Evolutionary conservation across 345 rosid species (phyloP), one percentile per base, ranked within the genome.

Genomic region (thale cress (Arabidopsis thaliana)): DNA sequence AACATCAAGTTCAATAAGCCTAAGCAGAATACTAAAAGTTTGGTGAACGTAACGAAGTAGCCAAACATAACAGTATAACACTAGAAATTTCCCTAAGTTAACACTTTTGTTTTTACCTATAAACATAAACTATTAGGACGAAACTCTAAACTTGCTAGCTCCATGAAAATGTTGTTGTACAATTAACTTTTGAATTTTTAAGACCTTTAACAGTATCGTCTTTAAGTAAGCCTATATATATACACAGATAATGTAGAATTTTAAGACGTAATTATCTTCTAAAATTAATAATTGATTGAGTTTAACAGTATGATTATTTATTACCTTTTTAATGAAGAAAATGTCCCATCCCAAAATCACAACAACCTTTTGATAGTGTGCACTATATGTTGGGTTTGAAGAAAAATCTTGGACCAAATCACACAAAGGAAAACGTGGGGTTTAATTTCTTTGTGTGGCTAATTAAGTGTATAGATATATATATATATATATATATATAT

Each of bases 371-470:
- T 20, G 12, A 22, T 6, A 46, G 57, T 32, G 56, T 46, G 32
- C 38, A 55, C 6, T 64, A 34, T 33, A 63, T 46, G 78, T 74
- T 59, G 66, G 78, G 55, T 30, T 36, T 74, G 11, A 57, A 49
- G 8, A 67, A 13, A 68, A 20, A 40, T 67, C 44, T 58, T 67
- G 45, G 61, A 75, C 52, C 28, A 67, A 75, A 59, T 50, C 51
- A 46, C 52, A 57, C n/a, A 58, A 66, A 74, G 42, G 52, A 36
- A 57, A 65, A 57, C 25, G 59, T 46, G 41, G 67, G 59, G 60
- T 37, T 67, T 16, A 16, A 16, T 16, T 44, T 59, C 7, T 25
- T 66, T 75, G 61, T 60, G 69, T 60, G 57, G 32, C 49, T 51
- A 45, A 23, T 73, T 42, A 75, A 36, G 52, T 56, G 30, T n/a